Evolutionary conservation across 2,329 filamentous ascomycete species (phyloP).

Genomic region (Colletotrichum noveboracense): DNA sequence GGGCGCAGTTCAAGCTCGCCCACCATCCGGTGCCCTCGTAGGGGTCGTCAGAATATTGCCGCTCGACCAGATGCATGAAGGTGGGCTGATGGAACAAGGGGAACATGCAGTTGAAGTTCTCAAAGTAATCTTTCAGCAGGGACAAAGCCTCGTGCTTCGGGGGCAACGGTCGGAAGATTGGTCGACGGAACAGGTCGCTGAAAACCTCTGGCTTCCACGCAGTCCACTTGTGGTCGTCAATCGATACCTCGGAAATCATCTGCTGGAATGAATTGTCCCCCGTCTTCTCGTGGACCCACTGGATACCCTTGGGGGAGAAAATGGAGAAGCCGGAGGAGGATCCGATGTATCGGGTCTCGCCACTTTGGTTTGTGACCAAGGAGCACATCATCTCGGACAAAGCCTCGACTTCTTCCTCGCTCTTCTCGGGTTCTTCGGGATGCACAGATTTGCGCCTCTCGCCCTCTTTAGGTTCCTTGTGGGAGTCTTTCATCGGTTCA

Average conservation of each 20-base stretch:
- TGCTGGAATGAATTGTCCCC: constrained; percentile 94
- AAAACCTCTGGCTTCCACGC: constrained; percentile 99
- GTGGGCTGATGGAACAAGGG: constrained; percentile 97
- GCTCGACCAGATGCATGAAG: constrained; percentile 96
- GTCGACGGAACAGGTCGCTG: constrained; percentile 85
- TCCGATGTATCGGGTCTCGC: constrained; percentile 95
- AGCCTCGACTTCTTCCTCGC: constrained; percentile 78
- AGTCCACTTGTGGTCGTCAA: constrained; percentile 94
- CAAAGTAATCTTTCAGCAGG: constrained; percentile 91
- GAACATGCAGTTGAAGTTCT: constrained; percentile 99
- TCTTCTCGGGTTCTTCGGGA: constrained; percentile 49
- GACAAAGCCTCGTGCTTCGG: constrained; percentile 87
- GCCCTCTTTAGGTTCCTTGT: constrained; percentile 37
- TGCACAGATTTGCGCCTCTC: constrained; percentile 46
- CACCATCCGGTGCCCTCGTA: constrained; percentile 98
- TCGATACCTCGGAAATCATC: constrained; percentile 91
- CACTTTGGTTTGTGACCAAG: constrained; percentile 90
- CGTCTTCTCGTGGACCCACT: constrained; percentile 98
- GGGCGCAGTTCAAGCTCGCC: constrained; percentile 91
- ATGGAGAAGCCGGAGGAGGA: constrained; percentile 98
- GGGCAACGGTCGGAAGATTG: constrained; percentile 83
- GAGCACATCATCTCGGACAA: constrained; percentile 99
- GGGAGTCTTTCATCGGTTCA: constrained; percentile 44
- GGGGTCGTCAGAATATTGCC: constrained; percentile 90
- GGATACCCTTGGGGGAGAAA: constrained; percentile 96